Evolutionary conservation across 352 stramenopile species (phyloP).

Genomic region (Globisporangium barbulae): DNA sequence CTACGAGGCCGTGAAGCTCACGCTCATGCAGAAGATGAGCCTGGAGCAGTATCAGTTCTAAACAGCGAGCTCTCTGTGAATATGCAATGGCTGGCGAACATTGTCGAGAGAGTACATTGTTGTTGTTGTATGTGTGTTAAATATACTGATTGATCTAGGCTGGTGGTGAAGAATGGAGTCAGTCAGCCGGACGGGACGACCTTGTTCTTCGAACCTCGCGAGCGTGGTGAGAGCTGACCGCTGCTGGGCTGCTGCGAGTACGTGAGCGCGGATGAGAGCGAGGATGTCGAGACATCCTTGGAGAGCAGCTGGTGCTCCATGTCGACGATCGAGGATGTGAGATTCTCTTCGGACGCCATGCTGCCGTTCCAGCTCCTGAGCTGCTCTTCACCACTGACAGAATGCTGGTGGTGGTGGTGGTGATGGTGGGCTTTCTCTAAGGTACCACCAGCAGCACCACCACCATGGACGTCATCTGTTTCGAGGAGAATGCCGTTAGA

Average conservation of each 20-base stretch:
- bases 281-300: slow-evolving; percentile 22
- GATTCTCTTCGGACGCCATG: slow-evolving; percentile 14
- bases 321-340: slow-evolving; percentile 14
- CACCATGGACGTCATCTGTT: neutral
- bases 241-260: slow-evolving; percentile 6
- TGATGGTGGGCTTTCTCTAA: slow-evolving; percentile 3
- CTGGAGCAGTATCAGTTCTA: slow-evolving; percentile 61
- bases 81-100: neutral
- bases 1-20: slow-evolving; percentile 59
- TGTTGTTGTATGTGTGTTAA: slow-evolving; percentile 3
- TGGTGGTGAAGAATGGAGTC: slow-evolving; percentile 13
- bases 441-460: too few species aligned
- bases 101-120: neutral
- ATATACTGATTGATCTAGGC: slow-evolving; percentile 10
- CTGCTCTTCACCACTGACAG: slow-evolving; percentile 3
- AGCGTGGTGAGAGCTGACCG: slow-evolving; percentile 17
- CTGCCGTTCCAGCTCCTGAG: slow-evolving; percentile 15
- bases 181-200: slow-evolving; percentile 39
- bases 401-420: neutral
- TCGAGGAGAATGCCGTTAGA: neutral
- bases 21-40: slow-evolving; percentile 72
- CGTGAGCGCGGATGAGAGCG: slow-evolving; percentile 15
- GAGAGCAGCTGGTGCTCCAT: slow-evolving; percentile 17
- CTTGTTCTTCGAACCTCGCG: slow-evolving; percentile 26
- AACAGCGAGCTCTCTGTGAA: neutral